Percentiles rank a stretch among this genome's conserved stretches.
These are phyloP conservation scores for Diaporthe australafricana DNA, from an alignment of 2,329 filamentous ascomycete species.

Conservation along the genomic window DNA sequence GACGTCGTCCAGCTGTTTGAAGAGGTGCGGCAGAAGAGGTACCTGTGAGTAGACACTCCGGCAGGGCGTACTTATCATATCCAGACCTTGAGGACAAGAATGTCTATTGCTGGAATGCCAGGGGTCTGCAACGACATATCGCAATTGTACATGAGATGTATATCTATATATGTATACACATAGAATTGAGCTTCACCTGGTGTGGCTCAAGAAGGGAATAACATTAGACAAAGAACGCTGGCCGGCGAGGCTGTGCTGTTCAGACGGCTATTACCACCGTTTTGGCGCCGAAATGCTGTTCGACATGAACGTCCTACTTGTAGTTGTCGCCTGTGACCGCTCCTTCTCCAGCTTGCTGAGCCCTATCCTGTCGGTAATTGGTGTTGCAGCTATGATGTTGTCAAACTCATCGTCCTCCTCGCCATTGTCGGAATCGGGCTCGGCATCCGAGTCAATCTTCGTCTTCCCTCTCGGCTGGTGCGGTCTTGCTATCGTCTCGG, in stretches of 20 bases:
- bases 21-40: slow-evolving; percentile 78
- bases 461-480: slow-evolving; percentile 67
- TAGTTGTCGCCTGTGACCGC: slow-evolving; percentile 58
- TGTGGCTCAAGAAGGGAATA: slow-evolving; percentile 1
- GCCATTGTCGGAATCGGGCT: slow-evolving; percentile 56
- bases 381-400: slow-evolving; percentile 90
- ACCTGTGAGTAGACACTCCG: slow-evolving; percentile 52
- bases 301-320: slow-evolving; percentile 64
- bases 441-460: slow-evolving; percentile 77
- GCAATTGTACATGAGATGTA: slow-evolving; percentile 1
- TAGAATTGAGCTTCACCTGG: background rate
- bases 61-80: background rate
- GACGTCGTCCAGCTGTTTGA: slow-evolving; percentile 92
- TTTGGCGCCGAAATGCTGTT: slow-evolving; percentile 61
- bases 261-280: slow-evolving; percentile 51
- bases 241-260: background rate
- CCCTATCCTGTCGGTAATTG: slow-evolving; percentile 87
- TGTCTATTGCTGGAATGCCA: background rate
- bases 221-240: background rate
- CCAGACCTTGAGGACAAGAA: too few species aligned
- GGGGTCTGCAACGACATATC: background rate
- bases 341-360: slow-evolving; percentile 68
- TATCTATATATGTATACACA: slow-evolving; percentile 16
- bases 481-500: slow-evolving; percentile 72
- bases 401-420: slow-evolving; percentile 83